Conservation (phyloP, 805 yeast genomes). For the Ogataea pignaliae region DNA sequence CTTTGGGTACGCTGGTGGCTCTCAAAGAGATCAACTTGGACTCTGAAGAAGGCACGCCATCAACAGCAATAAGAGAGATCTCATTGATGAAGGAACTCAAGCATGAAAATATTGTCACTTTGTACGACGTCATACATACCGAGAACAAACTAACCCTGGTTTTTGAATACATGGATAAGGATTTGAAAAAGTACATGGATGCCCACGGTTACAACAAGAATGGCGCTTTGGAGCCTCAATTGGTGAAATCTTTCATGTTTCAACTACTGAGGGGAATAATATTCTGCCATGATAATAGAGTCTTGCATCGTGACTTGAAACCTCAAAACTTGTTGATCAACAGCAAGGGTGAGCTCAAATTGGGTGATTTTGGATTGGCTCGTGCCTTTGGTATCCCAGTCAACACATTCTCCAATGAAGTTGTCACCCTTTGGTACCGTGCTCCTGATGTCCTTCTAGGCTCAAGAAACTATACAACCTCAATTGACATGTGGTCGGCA, state of each 20-base stretch:
- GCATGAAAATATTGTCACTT: conserved; percentile 86
- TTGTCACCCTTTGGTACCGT: conserved; percentile 96
- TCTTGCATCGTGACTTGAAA: conserved; percentile 82
- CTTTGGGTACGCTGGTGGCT: conserved; percentile 87
- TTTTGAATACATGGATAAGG: conserved; percentile 90
- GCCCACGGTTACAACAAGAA: conserved; percentile 53
- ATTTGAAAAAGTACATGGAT: conserved; percentile 93
- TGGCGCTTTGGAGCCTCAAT: conserved; percentile 67
- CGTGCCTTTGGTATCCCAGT: conserved; percentile 98
- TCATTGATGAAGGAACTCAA: conserved; percentile 92
- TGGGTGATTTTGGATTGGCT: conserved; percentile 96
- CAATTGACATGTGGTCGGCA: conserved; percentile 98
- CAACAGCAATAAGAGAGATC: conserved; percentile 95
- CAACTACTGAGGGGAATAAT: conserved; percentile 86
- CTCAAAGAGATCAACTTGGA: conserved; percentile 91
- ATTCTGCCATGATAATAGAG: conserved; percentile 81
- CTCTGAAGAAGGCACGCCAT: conserved; percentile 97
- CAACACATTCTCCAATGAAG: conserved; percentile 95
- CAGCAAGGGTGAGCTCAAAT: conserved; percentile 82
- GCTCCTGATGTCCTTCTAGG: conserved; percentile 97
- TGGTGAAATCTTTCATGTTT: conserved; percentile 89
- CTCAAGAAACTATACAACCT: conserved; percentile 91
- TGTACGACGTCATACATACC: conserved; percentile 94
- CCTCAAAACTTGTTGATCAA: conserved; percentile 93
- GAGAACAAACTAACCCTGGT: conserved; percentile 93